Evolutionary conservation across 1,139 yeast genomes (phyloP), one percentile per base, ranked within the genome.

Genomic region (Candida albicans): DNA sequence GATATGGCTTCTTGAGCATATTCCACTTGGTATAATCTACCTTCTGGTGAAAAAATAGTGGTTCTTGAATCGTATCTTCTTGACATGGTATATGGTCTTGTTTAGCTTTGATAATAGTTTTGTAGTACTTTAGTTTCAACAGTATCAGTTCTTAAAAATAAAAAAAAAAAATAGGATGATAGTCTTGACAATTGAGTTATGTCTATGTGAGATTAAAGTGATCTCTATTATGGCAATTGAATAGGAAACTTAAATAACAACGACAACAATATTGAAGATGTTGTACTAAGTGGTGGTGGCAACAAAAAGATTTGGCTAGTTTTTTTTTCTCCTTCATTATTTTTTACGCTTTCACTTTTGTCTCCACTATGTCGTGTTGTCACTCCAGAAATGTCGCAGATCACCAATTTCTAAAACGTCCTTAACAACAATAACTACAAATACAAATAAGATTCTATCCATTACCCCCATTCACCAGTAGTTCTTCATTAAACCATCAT

Each of bases 21-120:
- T 67, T 93, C 99, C 26, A 93, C 79, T 68, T 91, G 99, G 68
- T 95, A 93, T 50, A 95, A 78, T 68, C 99, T 81, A 35, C 99
- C 99, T 65, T 93, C 99, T 15, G 99, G 99, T 29, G 98, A 91
- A 72, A 93, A 95, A 60, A 95, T 93, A 15, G 99, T 93, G 45
- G 99, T 93, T 78, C 99, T 84, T 52, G 96, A 87, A 70, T 93
- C 99, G 91, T 73, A 73, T 65, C 79, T 70, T 67, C 79, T 70
- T 45, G 78, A 73, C 79, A 73, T 73, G 42, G 22, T 32, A 12
- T 27, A 25, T 12, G 8, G 14, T 8, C 14, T 25, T 37, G 29
- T 24, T 32, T 8, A 10, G 5, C 12, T 10, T 13, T 14, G 22
- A 9, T 32, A 9, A 18, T 5, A 18, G 29, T 10, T 3, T 27